Conservation (phyloP, 2,329 filamentous ascomycete genomes). For the Neonectria hederae region DNA sequence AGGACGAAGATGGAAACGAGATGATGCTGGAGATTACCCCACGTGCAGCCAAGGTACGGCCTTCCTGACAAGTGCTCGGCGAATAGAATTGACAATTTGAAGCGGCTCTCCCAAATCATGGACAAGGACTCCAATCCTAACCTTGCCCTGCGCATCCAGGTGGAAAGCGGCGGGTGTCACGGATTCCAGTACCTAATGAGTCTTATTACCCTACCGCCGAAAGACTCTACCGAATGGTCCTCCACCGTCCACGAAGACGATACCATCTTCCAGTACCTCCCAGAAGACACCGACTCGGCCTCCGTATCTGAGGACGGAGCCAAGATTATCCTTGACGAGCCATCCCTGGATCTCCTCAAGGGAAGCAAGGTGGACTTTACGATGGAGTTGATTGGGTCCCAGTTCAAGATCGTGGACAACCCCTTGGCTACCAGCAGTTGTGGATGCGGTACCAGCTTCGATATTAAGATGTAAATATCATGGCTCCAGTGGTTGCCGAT, state of each 20-base stretch:
- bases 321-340: constrained; percentile 89
- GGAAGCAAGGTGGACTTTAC: constrained; percentile 97
- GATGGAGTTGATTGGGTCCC: constrained; percentile 86
- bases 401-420: constrained; percentile 97
- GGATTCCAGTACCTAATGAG: constrained; percentile 98
- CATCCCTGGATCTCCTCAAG: constrained; percentile 86
- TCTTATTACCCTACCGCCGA: constrained; percentile 70
- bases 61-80: fast-evolving
- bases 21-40: constrained; percentile 87
- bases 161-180: constrained; percentile 94
- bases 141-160: constrained; percentile 88
- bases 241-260: constrained; percentile 75
- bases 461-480: constrained; percentile 74
- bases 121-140: constrained; percentile 75
- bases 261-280: constrained; percentile 80
- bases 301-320: constrained; percentile 54
- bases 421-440: constrained; percentile 92
- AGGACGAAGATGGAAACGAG: constrained; percentile 84
- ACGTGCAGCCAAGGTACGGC: constrained; percentile 77
- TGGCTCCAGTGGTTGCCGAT: neutral
- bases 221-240: constrained; percentile 46
- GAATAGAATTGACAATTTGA: constrained; percentile 26
- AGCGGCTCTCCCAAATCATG: constrained; percentile 83
- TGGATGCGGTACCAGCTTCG: constrained; percentile 97
- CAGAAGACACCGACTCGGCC: constrained; percentile 53